Percentiles rank a stretch among this genome's conserved stretches.
Conservation (phyloP, 441 rosid genomes). For the Eruca vesicaria region DNA sequence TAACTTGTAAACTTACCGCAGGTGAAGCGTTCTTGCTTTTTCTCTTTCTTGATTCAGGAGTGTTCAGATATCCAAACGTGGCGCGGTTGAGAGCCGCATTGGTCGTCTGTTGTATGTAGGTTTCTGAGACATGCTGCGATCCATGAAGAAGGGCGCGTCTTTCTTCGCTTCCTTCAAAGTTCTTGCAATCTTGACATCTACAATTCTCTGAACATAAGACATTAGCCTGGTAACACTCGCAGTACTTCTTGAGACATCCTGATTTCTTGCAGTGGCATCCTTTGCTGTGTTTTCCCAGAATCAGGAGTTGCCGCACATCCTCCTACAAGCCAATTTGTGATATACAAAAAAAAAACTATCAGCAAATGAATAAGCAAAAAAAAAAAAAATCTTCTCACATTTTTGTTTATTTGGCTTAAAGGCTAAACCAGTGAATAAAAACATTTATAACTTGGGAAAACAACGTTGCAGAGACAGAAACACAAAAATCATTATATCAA, state of each 20-base stretch:
- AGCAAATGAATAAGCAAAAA: neutral
- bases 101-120: conserved; percentile 81
- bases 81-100: conserved; percentile 91
- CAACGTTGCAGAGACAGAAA: neutral
- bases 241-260: conserved; percentile 95
- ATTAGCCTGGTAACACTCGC: conserved; percentile 94
- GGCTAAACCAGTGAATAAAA: neutral
- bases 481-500: neutral
- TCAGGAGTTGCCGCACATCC: conserved; percentile 54
- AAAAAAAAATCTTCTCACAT: neutral
- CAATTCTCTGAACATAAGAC: conserved; percentile 93
- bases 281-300: conserved; percentile 80
- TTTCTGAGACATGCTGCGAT: conserved; percentile 54
- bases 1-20: conserved; percentile 42
- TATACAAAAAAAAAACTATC: neutral
- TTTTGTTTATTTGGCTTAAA: neutral
- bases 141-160: conserved; percentile 68
- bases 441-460: neutral
- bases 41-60: conserved; percentile 52
- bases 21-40: conserved; percentile 44
- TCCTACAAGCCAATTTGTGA: conserved; percentile 47
- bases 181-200: conserved; percentile 93
- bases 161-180: conserved; percentile 91
- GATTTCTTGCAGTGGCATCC: conserved; percentile 96
- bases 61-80: conserved; percentile 61